Evolutionary conservation across 2,329 filamentous ascomycete genomes (phyloP), one percentile per base, ranked within the genome.

Genomic region (Neofusicoccum sp.): DNA sequence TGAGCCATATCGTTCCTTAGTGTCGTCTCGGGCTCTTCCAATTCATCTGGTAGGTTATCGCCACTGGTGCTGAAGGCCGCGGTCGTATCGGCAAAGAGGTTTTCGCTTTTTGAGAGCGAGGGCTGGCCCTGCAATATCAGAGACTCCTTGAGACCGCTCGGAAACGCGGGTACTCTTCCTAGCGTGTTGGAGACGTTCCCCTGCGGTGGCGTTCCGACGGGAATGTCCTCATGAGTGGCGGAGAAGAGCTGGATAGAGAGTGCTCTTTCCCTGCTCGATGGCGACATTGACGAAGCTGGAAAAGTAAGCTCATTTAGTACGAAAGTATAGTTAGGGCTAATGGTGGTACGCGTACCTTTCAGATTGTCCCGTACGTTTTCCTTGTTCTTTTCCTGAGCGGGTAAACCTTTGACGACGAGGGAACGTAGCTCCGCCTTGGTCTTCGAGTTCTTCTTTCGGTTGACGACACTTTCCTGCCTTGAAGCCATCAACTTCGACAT

Each of bases 401-500:
- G 66, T 68, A 47, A 68, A 67, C 14, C 16, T 16, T 16, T 34
- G 39, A 2, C 29, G 39, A 8, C 41, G 36, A 29, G 9, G n/a
- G 28, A 22, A 5, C 29, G 11, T 16, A 33, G 8, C 7, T 28
- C 39, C 8, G 9, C 29, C 12, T 58, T 29, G 39, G 8, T 36
- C 4, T 39, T 47, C 5, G 16, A 58, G 29, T 66, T 66, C n/a
- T 68, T 69, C 60, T 67, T 70, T 41, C 72, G 68, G 36, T 71
- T 70, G 6, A 81, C 62, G 16, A 78, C 66, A 65, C 77, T 80
- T 28, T 74, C 74, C 66, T 79, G 75, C 33, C 79, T 72, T 29
- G 77, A 78, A 31, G 74, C 70, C 12, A 78, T 74, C 22, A 81
- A 71, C 56, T 76, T 77, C 22, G 75, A 70, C 59, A 81, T 70